Evolutionary conservation across 352 stramenopile genomes (phyloP).

Genomic region (Phytopythium litorale): DNA sequence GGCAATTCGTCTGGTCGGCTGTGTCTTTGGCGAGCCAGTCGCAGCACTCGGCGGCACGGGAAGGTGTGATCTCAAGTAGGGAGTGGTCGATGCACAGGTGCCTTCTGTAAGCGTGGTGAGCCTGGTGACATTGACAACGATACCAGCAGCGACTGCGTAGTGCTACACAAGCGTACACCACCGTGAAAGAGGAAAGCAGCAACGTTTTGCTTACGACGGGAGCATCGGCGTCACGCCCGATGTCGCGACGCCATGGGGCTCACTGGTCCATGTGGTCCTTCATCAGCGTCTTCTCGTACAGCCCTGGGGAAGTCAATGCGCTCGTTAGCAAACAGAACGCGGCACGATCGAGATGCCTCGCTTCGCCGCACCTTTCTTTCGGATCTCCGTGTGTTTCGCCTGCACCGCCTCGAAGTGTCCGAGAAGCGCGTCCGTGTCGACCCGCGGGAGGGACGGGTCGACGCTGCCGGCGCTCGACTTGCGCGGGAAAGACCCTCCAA

Average conservation of each 20-base stretch:
- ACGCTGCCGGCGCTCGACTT: constrained; percentile 11
- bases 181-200: neutral
- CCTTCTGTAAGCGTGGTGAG: neutral
- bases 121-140: neutral
- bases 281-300: constrained; percentile 68
- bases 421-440: constrained; percentile 57
- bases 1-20: constrained; percentile 77
- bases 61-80: constrained; percentile 8
- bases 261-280: constrained; percentile 29
- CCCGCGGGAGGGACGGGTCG: constrained; percentile 13
- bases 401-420: constrained; percentile 76
- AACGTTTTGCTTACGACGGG: constrained; percentile 5
- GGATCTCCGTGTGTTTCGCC: constrained; percentile 59
- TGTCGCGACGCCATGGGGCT: neutral
- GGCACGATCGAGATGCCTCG: neutral
- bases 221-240: neutral
- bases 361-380: constrained; percentile 51
- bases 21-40: constrained; percentile 44
- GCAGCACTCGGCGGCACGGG: constrained; percentile 2
- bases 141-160: neutral
- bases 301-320: constrained; percentile 13
- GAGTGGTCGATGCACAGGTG: neutral
- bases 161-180: neutral
- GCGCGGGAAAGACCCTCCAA: constrained; percentile 24
- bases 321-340: neutral